Base-by-base conservation (phyloP, 257 asterid species). In the Thymus quinquecostatus region DNA sequence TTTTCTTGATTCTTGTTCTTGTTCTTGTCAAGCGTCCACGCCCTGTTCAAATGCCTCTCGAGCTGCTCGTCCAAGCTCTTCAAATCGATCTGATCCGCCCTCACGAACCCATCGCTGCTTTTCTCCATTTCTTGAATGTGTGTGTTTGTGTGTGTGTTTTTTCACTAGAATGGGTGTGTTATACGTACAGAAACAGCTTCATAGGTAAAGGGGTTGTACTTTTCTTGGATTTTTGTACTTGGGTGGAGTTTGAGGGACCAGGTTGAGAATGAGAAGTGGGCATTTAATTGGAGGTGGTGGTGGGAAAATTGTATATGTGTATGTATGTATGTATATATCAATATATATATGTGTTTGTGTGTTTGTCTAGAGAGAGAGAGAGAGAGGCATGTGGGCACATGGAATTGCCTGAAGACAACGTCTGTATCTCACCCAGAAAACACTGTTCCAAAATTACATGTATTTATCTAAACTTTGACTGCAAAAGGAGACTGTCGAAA, bases 51-150 rank as follows among this genome's bases (percentile, higher is more conserved):
- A 47, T 90, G 95, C 80, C 91, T 82, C 43, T 88, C 92, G 2
- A 88, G 83, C 77, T 88, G 96, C 77, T 90, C 96, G 76, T 90
- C 96, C 3, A 89, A 75, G 68, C 92, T 89, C 58, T 89, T 89
- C 80, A 87, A 82, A 78, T 89, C 95, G 45, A 89, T 89, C 72
- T 87, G 90, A 82, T 89, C 92, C 60, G 96, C 95, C 66, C 95
- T 57, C 61, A 90, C 92, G 53, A 86, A 86, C 38, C 94, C 94
- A 70, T 84, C 89, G 32, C 87, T 78, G 28, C 84, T 68, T 53
- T 89, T 86, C 86, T 86, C 92, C 96, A 89, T 88, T 43, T 64
- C 60, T 64, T 56, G 21, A 48, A 75, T 2, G 48, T 14, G 21
- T 21, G 21, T 21, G 21, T 21, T 21, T 21, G 21, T 21, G 21